phyloP scores from a whole-genome alignment of 2,329 filamentous ascomycete genomes.

The Colletotrichum cereale region DNA sequence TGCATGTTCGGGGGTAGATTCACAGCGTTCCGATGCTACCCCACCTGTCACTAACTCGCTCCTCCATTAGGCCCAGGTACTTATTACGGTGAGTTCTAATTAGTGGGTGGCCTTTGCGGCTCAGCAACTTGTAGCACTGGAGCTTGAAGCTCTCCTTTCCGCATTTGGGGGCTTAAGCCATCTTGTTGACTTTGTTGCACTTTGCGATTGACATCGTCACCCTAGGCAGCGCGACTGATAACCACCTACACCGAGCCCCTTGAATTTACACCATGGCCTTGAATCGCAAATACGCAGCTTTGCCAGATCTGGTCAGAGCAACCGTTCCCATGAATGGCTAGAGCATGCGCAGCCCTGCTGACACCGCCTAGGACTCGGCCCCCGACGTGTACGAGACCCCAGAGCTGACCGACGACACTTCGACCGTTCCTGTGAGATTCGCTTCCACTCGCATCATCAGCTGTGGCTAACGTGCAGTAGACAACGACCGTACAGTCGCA shows the following conservation, averaged over 20 bases:
- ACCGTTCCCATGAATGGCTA: background rate
- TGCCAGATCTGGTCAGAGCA: slow-evolving; percentile 77
- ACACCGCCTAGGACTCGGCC: slow-evolving; percentile 78
- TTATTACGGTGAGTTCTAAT: slow-evolving; percentile 12
- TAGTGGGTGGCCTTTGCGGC: slow-evolving; percentile 26
- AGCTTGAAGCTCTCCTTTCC: slow-evolving; percentile 24
- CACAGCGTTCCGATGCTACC: slow-evolving; percentile 7
- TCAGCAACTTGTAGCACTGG: slow-evolving; percentile 8
- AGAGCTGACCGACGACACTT: slow-evolving; percentile 89
- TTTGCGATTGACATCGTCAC: background rate
- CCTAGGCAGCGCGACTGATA: background rate
- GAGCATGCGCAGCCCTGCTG: slow-evolving; percentile 27
- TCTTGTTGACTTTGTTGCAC: slow-evolving; percentile 6
- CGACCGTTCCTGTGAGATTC: slow-evolving; percentile 80
- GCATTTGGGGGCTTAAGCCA: slow-evolving; percentile 10
- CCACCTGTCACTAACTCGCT: slow-evolving; percentile 24
- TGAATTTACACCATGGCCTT: slow-evolving; percentile 69
- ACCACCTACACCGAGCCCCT: background rate
- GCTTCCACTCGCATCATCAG: background rate
- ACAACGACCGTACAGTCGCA: slow-evolving; percentile 67
- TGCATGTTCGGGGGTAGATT: background rate
- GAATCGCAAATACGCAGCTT: slow-evolving; percentile 83
- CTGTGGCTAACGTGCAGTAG: slow-evolving; percentile 52
- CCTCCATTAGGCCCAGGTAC: slow-evolving; percentile 1
- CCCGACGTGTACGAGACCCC: slow-evolving; percentile 98